Evolutionary conservation across 768 basidiomycete species (phyloP), one percentile per base, ranked within the genome.

Genomic region (Auricularia heimuer): DNA sequence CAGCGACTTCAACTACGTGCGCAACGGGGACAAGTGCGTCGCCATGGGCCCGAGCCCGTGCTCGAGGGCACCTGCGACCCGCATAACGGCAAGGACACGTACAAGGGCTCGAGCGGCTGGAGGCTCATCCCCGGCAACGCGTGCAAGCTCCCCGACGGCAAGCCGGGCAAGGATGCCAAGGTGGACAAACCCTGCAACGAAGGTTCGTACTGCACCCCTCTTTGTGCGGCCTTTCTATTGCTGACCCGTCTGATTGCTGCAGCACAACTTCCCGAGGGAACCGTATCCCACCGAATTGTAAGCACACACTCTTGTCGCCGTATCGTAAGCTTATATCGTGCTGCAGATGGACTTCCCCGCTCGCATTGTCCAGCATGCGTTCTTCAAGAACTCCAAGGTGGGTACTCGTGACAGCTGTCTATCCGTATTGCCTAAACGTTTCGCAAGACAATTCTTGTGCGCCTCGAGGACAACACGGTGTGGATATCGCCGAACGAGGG

Each of bases 401-500:
- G 68, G 79, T 72, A 29, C 0, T 34, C 62, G 4, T n/a, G 14
- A 4, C 36, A 24, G 21, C 33, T 63, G 12, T 14, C 29, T 7
- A 8, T 7, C 45, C 63, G 47, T 16, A 2, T 29, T 37, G 16
- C 4, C 36, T 62, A 12, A 65, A 11, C 2, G 7, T 21, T 42
- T 16, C 63, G 67, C 0, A 70, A 92, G 83, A 94, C 94, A 0
- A 83, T 98, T 64, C 83, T 99, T 37, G 85, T 92, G 47, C 87
- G 91, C 4, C 81, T 97, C 3, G 73, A 74, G 1, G 94, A 98
- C 71, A 75, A 85, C 67, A 81, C 83, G 0, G 80, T 98, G 63
- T 98, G 93, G 93, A 94, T 98, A 77, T 97, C 94, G 1, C 85
- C 85, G 70, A 98, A 94, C 72, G 95, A 99, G 75, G 97, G 96